Evolutionary conservation across 106 monocot genomes (phyloP), one percentile per base, ranked within the genome.

Genomic region (Chionographis japonica): DNA sequence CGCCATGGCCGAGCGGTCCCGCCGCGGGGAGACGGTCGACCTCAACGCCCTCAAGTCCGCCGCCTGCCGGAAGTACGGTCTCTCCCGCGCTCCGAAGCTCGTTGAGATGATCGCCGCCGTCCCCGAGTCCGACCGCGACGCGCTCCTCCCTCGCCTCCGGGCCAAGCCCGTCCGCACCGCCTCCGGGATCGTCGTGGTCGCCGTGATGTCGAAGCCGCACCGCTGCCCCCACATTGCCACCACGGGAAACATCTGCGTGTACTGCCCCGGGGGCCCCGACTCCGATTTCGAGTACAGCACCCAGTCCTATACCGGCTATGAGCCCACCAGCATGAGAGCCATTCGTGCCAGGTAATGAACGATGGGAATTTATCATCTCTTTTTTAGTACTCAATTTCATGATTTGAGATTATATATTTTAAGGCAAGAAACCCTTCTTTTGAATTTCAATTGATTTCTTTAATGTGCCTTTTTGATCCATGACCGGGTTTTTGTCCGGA

Each of bases 51-150:
- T 98, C 62, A 98, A 98, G 75, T 98, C 93, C 61, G 93, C 90
- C 17, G 92, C 93, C 52, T 93, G 93, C 83, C 90, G 98, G 40
- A 90, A 85, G 72, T 98, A 98, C 79, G 98, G 98, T 65, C 90
- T 98, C 12, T 42, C 92, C 17, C 90, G 98, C 19, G 98, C 98
- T 49, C 98, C 98, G 0, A 98, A 98, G 83, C 93, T 98, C 46
- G 98, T 98, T 11, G 98, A 98, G 85, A 98, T 98, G 98, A 98
- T 98, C 50, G 92, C 98, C 17, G 98, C 98, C 56, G 90, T 98
- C 9, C 97, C 98, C 15, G 98, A 98, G 74, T 73, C 80, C 36
- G 98, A 98, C 79, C 86, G 90, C 7, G 85, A 79, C 3, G 78
- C 82, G 5, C 87, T 98, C 50, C 87, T 98, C 43, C 98, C 98